Conservation (phyloP, 805 yeast genomes). For the Candida silvicultrix region DNA sequence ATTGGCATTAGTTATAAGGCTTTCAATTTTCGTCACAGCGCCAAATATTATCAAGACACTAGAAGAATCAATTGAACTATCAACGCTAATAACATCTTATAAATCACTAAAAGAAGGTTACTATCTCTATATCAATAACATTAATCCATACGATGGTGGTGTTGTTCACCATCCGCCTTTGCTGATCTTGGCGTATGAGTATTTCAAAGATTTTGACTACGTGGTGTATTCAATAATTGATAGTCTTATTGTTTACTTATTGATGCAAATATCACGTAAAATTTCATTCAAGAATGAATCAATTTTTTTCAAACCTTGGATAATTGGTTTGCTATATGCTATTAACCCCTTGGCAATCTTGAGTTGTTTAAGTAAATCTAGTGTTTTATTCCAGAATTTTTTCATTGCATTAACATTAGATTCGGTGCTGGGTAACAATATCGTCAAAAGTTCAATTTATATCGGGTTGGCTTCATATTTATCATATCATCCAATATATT, state of each 20-base stretch:
- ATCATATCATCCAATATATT: constrained; percentile 53
- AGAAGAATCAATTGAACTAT: constrained; percentile 44
- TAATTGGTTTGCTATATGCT: constrained; percentile 58
- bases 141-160: constrained; percentile 77
- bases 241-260: constrained; percentile 44
- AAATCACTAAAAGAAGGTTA: constrained; percentile 61
- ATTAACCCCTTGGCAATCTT: constrained; percentile 78
- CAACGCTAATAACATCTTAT: constrained; percentile 72
- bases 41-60: constrained; percentile 2
- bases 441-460: constrained; percentile 38
- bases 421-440: constrained; percentile 35
- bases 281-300: constrained; percentile 12
- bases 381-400: constrained; percentile 55
- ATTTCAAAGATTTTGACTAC: constrained; percentile 15
- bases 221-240: constrained; percentile 56
- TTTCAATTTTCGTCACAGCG: constrained; percentile 12
- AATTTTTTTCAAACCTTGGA: constrained; percentile 27
- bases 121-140: constrained; percentile 46
- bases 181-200: constrained; percentile 44
- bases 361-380: constrained; percentile 63
- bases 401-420: constrained; percentile 41
- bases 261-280: constrained; percentile 43
- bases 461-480: constrained; percentile 62
- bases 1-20: constrained; percentile 13
- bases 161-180: constrained; percentile 84